A percentile compares a stretch with the other conserved stretches of the same genome.
Evolutionary conservation across 306 rosid species (phyloP).

Genomic region (Leucaena leucocephala): DNA sequence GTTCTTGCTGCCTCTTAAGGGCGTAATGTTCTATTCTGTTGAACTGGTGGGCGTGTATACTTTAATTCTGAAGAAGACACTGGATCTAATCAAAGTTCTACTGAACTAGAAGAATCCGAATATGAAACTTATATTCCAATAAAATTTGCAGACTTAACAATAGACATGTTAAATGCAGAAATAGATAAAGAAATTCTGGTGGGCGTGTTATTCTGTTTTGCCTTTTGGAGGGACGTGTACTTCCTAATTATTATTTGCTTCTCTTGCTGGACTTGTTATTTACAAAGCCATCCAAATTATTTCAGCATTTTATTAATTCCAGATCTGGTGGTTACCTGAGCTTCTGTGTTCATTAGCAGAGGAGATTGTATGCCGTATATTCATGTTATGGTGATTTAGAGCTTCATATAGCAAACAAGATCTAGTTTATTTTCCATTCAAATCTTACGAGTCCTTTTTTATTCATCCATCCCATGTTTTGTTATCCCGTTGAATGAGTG

Average conservation of each 20-base stretch:
- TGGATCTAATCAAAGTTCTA: no score
- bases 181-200: background rate
- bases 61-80: no score
- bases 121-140: no score
- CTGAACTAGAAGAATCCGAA: no score
- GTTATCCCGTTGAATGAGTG: background rate
- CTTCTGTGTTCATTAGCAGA: background rate
- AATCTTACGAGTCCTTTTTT: background rate
- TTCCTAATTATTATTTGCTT: background rate
- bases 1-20: background rate
- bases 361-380: constrained; percentile 3
- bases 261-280: constrained; percentile 5
- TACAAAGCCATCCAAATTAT: background rate
- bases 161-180: no score
- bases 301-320: constrained; percentile 16
- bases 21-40: background rate
- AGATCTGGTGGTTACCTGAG: constrained; percentile 36
- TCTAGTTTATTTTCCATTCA: background rate
- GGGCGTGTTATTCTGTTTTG: background rate
- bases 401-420: background rate
- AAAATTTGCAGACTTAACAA: no score
- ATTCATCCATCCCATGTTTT: background rate
- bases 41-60: constrained; percentile 4
- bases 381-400: background rate
- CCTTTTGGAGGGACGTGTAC: background rate